These are phyloP conservation scores for Emericellopsis cladophorae DNA, from an alignment of 2,329 filamentous ascomycete genomes.

Conservation along the genomic window DNA sequence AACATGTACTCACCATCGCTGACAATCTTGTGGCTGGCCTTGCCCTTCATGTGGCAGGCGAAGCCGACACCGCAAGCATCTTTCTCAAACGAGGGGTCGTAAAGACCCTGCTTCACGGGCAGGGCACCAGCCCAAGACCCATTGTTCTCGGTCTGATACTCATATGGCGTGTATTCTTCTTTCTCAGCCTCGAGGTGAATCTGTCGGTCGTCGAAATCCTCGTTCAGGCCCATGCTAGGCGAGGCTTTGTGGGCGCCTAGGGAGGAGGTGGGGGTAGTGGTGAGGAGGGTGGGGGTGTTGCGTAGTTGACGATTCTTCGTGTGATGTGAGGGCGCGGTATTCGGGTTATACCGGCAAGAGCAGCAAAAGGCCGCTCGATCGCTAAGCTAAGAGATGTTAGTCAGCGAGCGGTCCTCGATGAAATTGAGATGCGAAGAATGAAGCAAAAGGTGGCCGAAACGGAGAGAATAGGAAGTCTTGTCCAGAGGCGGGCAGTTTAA, in stretches of 20 bases:
- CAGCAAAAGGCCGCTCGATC: constrained; percentile 11
- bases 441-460: background rate
- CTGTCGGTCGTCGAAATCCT: constrained; percentile 58
- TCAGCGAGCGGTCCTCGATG: background rate
- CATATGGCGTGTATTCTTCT: constrained; percentile 57
- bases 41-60: constrained; percentile 96
- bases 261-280: background rate
- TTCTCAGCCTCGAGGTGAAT: constrained; percentile 46
- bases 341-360: constrained; percentile 8
- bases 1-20: constrained; percentile 66
- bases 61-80: constrained; percentile 99
- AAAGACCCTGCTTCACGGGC: constrained; percentile 96
- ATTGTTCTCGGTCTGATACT: constrained; percentile 80
- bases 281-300: background rate
- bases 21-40: constrained; percentile 94
- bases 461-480: background rate
- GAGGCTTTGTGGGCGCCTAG: constrained; percentile 19
- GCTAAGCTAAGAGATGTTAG: constrained; percentile 1
- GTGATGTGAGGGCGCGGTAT: background rate
- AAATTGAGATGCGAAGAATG: no score
- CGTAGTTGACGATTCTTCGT: constrained; percentile 3
- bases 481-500: background rate
- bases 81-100: constrained; percentile 91
- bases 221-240: constrained; percentile 57
- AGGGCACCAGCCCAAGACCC: constrained; percentile 85